These are phyloP conservation scores for Pseudopyrenochaeta lycopersici DNA, from an alignment of 2,329 filamentous ascomycete genomes.

Conservation along the genomic window DNA sequence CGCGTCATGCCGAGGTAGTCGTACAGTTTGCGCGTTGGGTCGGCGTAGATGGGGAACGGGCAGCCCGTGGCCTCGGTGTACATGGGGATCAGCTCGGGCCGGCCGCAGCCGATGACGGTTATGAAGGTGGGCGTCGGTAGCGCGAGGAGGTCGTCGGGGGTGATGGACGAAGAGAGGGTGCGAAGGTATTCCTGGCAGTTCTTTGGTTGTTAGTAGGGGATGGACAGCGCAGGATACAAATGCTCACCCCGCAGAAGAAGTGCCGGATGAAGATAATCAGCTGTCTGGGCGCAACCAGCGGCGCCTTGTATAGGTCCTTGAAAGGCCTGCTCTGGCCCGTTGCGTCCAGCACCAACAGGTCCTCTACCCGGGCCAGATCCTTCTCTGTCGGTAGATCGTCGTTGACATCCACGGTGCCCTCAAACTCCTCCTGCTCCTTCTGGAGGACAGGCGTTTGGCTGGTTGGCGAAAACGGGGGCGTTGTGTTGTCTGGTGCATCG, in stretches of 20 bases:
- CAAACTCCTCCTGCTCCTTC: slow-evolving; percentile 44
- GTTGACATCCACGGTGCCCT: slow-evolving; percentile 48
- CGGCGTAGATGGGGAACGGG: slow-evolving; percentile 79
- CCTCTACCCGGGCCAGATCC: slow-evolving; percentile 38
- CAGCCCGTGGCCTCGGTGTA: slow-evolving; percentile 72
- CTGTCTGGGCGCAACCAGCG: slow-evolving; percentile 57
- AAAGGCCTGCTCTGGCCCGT: slow-evolving; percentile 47
- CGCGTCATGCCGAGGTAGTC: slow-evolving; percentile 72
- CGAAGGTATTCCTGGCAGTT: slow-evolving; percentile 80
- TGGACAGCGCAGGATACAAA: neutral
- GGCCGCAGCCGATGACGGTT: slow-evolving; percentile 76
- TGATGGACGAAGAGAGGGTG: slow-evolving; percentile 67
- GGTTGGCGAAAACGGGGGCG: slow-evolving; percentile 43
- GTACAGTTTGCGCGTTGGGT: slow-evolving; percentile 74
- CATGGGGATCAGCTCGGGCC: slow-evolving; percentile 71
- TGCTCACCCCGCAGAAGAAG: slow-evolving; percentile 79
- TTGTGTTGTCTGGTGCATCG: slow-evolving; percentile 19
- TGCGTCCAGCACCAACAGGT: slow-evolving; percentile 48
- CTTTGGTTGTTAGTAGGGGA: slow-evolving; percentile 49
- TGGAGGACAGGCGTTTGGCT: slow-evolving; percentile 42
- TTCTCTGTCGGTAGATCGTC: slow-evolving; percentile 45
- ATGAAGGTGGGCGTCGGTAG: slow-evolving; percentile 68
- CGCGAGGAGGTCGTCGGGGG: slow-evolving; percentile 52
- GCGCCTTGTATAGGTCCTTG: slow-evolving; percentile 47
- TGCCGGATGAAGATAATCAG: slow-evolving; percentile 79